phyloP scores from a whole-genome alignment of 495 filamentous ascomycete species.

The Penicillium silybi region DNA sequence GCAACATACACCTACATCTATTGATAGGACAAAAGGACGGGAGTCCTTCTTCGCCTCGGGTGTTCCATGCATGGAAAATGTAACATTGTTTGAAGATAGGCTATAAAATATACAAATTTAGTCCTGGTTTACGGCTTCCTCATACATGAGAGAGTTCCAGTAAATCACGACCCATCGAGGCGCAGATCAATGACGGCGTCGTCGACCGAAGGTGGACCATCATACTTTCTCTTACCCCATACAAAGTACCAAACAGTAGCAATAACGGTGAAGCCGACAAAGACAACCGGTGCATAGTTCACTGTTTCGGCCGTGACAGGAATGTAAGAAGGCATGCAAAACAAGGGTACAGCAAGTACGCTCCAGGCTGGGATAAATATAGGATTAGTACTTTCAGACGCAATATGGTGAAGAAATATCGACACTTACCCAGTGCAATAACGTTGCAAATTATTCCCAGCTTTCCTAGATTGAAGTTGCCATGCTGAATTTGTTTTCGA shows the following conservation, averaged over 20 bases:
- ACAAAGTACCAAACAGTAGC: slow-evolving; percentile 55
- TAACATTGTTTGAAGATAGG: background rate
- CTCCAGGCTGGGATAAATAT: slow-evolving; percentile 45
- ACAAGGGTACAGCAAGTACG: slow-evolving; percentile 49
- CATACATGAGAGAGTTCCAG: too few relatives aligned
- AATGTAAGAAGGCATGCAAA: slow-evolving; percentile 39
- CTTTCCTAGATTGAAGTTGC: slow-evolving; percentile 52
- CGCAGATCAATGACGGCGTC: slow-evolving; percentile 12
- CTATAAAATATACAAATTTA: background rate
- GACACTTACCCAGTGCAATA: slow-evolving; percentile 48
- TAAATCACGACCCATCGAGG: background rate
- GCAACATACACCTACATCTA: too few relatives aligned
- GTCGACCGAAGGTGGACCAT: slow-evolving; percentile 17
- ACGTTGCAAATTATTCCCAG: slow-evolving; percentile 53
- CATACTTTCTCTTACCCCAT: slow-evolving; percentile 44
- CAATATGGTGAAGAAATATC: background rate
- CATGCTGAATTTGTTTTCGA: slow-evolving; percentile 44
- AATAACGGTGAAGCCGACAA: slow-evolving; percentile 49
- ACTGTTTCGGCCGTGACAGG: slow-evolving; percentile 38
- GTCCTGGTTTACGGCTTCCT: too few relatives aligned
- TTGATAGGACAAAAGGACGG: too few relatives aligned
- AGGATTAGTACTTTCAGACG: background rate
- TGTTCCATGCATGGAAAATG: background rate
- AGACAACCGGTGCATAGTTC: slow-evolving; percentile 55
- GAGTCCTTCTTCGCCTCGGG: too few relatives aligned